phyloP scores from a whole-genome alignment of 768 basidiomycete species.

The Dentipellis fragilis region DNA sequence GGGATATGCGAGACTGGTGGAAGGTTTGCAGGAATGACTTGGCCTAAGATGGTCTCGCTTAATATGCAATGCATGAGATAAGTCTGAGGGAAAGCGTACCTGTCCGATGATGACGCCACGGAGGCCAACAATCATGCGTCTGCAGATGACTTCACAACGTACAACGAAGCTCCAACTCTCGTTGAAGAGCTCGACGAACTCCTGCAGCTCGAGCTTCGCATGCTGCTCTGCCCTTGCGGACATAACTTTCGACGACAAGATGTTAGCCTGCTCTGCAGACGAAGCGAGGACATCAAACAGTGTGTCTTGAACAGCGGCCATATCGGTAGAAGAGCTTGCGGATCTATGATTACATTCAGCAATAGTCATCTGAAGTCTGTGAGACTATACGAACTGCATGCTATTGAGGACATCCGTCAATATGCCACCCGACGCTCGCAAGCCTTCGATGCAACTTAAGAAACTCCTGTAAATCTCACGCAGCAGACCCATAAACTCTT shows the following conservation, averaged over 20 bases:
- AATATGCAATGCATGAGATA: not conserved
- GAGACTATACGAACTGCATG: conserved; percentile 25
- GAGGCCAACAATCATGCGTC: conserved; percentile 88
- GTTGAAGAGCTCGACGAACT: conserved; percentile 77
- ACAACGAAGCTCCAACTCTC: conserved; percentile 87
- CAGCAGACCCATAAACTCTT: conserved; percentile 56
- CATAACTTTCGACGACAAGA: conserved; percentile 72
- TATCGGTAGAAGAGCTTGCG: conserved; percentile 28
- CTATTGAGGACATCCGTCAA: conserved; percentile 50
- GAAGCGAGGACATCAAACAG: conserved; percentile 69
- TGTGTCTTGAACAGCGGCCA: conserved; percentile 49
- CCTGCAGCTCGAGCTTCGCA: conserved; percentile 53
- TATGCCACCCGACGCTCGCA: conserved; percentile 49
- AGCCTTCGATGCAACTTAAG: conserved; percentile 55
- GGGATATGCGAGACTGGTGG: conserved; percentile 71
- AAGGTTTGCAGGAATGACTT: conserved; percentile 81
- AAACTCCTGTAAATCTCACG: conserved; percentile 51
- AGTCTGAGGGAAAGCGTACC: conserved; percentile 25
- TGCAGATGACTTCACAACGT: conserved; percentile 73
- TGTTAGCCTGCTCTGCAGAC: conserved; percentile 78
- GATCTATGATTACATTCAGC: conserved; percentile 20
- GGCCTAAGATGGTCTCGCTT: conserved; percentile 36
- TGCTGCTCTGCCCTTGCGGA: conserved; percentile 72
- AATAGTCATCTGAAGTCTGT: not conserved
- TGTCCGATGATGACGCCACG: conserved; percentile 80